phyloP scores from a whole-genome alignment of 2,329 filamentous ascomycete genomes.

The Penicillium sp. region DNA sequence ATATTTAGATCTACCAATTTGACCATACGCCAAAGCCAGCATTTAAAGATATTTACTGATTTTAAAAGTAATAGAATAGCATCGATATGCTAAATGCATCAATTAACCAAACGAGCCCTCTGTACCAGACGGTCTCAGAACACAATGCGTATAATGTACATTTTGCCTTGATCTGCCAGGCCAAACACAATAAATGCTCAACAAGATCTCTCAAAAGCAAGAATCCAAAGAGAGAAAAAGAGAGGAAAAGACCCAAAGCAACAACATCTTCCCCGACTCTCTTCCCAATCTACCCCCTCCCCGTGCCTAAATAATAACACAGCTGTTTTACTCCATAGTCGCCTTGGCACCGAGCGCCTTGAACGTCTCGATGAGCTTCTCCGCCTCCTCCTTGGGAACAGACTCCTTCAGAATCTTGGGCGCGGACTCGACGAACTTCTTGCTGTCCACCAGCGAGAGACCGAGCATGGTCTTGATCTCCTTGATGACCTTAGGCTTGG shows the following conservation, averaged over 20 bases:
- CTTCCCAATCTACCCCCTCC: constrained; percentile 8
- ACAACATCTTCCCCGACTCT: constrained; percentile 1
- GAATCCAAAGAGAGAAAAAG: constrained; percentile 20
- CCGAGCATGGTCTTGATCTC: constrained; percentile 97
- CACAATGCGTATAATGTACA: constrained; percentile 41
- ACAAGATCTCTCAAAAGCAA: constrained; percentile 20
- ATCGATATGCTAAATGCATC: constrained; percentile 26
- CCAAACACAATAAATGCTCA: constrained; percentile 23
- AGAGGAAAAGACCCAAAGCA: neutral
- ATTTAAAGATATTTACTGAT: neutral
- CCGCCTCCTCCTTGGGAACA: constrained; percentile 96
- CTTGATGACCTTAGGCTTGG: constrained; percentile 99
- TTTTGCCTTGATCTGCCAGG: constrained; percentile 33
- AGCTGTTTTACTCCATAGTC: constrained; percentile 73
- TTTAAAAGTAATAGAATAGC: neutral
- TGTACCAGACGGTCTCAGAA: constrained; percentile 25
- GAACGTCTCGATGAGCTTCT: constrained; percentile 95
- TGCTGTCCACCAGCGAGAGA: constrained; percentile 94
- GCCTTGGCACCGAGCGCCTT: constrained; percentile 90
- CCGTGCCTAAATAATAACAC: constrained; percentile 13
- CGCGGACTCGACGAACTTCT: constrained; percentile 99
- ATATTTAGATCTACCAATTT: neutral
- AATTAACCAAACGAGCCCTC: constrained; percentile 28
- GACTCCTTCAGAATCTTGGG: constrained; percentile 99
- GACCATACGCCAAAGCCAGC: no score